phyloP scores from a whole-genome alignment of 192 early-diverging fungal genomes.

The Coemansia sp. region DNA sequence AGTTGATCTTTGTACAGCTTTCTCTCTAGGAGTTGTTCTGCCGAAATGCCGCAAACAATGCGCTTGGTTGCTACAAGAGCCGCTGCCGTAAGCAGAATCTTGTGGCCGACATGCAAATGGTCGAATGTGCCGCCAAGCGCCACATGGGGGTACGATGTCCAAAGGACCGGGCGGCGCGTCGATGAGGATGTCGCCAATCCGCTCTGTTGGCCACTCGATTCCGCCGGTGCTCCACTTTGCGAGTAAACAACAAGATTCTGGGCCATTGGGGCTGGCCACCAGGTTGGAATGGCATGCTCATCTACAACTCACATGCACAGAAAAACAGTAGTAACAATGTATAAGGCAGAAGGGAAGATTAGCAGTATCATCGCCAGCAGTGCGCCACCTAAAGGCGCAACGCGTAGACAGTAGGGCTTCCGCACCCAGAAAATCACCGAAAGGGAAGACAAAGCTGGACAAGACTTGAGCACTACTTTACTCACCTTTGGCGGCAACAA shows the following conservation, averaged over 20 bases:
- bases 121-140: conserved; percentile 95
- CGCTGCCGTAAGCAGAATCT: conserved; percentile 85
- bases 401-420: background rate
- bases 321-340: background rate
- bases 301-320: conserved; percentile 2
- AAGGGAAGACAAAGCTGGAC: background rate
- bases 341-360: background rate
- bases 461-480: background rate
- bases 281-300: conserved; percentile 22
- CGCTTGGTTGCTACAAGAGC: conserved; percentile 67
- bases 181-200: background rate
- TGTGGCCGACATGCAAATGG: conserved; percentile 93
- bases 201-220: background rate
- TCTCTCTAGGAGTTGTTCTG: conserved; percentile 64
- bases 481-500: conserved; percentile 24
- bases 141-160: conserved; percentile 42
- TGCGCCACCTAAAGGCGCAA: background rate
- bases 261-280: conserved; percentile 45
- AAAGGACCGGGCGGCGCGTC: conserved; percentile 22
- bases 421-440: background rate
- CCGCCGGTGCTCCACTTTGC: background rate
- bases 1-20: conserved; percentile 75
- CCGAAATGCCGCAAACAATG: conserved; percentile 75
- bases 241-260: background rate
- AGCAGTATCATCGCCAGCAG: conserved; percentile 7